Base-by-base conservation (phyloP, 1,284 basidiomycete species). In the Moesziomyces parantarcticus region DNA sequence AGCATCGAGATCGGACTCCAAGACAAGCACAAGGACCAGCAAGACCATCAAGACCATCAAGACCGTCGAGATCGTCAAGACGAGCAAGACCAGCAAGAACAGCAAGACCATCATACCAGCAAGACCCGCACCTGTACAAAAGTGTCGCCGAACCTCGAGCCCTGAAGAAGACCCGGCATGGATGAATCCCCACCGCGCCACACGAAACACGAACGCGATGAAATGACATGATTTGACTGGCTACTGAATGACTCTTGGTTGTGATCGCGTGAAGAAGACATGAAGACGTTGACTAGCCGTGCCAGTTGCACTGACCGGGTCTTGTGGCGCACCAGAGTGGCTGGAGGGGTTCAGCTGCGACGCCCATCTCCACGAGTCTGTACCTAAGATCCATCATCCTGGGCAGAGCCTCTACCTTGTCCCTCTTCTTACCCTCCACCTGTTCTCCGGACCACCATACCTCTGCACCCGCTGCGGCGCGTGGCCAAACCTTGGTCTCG, bases 381-480 rank as follows among this genome's bases (percentile, higher is more conserved):
- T 75, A 81, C 32, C 87, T 76, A 21, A 91, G 77, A 72, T 93
- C 92, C 75, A 94, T 90, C 72, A 96, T 86, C 43, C 92, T 88
- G 21, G 89, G 88, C 22, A 94, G 84, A 1, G 92, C 93, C 29
- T 88, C 85, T 2, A 83, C 85, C 25, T 88, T 85, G 76, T 89
- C 87, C 6, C 88, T 86, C 23, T 86, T 75, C 0, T 6, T 22
- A 0, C 55, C 58, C 10, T 20, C 42, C 0, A 64, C 40, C 46
- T n/a, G 18, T 10, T 87, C 86, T 0, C 92, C 91, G 3, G 88
- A 89, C 92, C 92, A 94, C 85, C 91, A 93, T 18, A 93, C 61
- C 85, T 94, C 92, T 0, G 92, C 92, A 6, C 89, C 88, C 0
- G 90, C 87, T 0, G 91, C 91, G 9, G 91, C 90, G 53, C 92